Evolutionary conservation across 1,284 basidiomycete genomes (phyloP).

Genomic region (Tylopilus sp.): DNA sequence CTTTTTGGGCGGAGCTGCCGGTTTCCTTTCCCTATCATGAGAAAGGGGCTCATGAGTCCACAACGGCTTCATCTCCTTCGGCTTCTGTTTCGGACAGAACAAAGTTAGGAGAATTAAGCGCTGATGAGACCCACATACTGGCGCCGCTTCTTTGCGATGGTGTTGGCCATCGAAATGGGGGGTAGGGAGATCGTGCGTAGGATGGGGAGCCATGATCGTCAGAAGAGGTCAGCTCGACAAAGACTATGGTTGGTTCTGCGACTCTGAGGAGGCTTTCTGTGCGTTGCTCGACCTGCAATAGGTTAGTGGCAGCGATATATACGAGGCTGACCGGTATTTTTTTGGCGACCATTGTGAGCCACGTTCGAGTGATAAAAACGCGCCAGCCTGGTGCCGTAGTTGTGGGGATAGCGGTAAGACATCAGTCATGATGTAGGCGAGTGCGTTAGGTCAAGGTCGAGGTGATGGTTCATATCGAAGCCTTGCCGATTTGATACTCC

Average conservation of each 20-base stretch:
- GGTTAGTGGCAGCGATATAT: conserved; percentile 28
- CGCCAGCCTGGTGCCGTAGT: conserved; percentile 35
- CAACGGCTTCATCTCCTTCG: conserved; percentile 23
- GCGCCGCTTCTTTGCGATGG: conserved; percentile 20
- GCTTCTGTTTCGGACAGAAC: conserved; percentile 19
- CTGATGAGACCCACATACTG: conserved; percentile 22
- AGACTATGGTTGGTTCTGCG: conserved; percentile 11
- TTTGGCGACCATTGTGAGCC: conserved; percentile 19
- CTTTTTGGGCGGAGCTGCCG: conserved; percentile 13
- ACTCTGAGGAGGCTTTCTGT: conserved; percentile 15
- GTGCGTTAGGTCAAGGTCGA: conserved; percentile 28
- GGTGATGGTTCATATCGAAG: conserved; percentile 34
- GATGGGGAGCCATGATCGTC: conserved; percentile 11
- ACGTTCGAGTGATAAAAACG: conserved; percentile 34
- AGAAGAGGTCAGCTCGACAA: conserved; percentile 2
- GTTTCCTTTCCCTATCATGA: conserved; percentile 24
- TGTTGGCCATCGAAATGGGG: conserved; percentile 6
- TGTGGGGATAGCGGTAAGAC: conserved; percentile 26
- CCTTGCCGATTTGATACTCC: conserved; percentile 33
- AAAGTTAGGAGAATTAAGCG: conserved; percentile 16
- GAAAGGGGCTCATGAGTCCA: conserved; percentile 24
- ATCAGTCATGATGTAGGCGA: conserved; percentile 27
- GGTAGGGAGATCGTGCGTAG: conserved; percentile 14
- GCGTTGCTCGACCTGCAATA: conserved; percentile 15
- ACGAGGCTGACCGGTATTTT: conserved; percentile 23